phyloP scores from a whole-genome alignment of 768 basidiomycete species.

The Lactarius hengduanensis region DNA sequence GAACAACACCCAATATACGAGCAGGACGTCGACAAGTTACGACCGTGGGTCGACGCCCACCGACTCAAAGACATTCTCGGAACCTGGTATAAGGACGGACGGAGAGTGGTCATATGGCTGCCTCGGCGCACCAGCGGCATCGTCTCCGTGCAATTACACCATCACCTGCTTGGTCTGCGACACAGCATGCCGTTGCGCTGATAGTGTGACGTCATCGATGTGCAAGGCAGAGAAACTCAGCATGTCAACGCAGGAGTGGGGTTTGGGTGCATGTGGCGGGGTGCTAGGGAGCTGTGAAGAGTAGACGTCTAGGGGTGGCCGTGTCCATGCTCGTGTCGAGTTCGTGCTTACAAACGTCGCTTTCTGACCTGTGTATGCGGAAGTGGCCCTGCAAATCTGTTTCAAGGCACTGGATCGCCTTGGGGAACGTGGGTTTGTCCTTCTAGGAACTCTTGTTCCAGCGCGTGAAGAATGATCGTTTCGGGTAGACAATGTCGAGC shows the following conservation, averaged over 20 bases:
- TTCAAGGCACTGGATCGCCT: constrained; percentile 85
- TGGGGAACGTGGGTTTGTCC: constrained; percentile 74
- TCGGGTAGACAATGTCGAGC: constrained; percentile 78
- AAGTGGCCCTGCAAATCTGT: constrained; percentile 68
- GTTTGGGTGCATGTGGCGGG: constrained; percentile 38
- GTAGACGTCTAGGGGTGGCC: constrained; percentile 55
- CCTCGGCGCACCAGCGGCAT: neutral
- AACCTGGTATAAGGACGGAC: no score
- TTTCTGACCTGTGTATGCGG: constrained; percentile 52
- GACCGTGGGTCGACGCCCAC: no score
- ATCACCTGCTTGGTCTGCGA: constrained; percentile 3
- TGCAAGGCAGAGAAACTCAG: constrained; percentile 63
- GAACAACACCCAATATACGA: no score
- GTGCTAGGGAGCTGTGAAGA: constrained; percentile 31
- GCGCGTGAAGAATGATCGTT: constrained; percentile 79
- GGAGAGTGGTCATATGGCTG: neutral
- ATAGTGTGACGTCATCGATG: constrained; percentile 30
- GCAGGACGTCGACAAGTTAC: no score
- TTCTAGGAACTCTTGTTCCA: constrained; percentile 58
- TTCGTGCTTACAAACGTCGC: constrained; percentile 29
- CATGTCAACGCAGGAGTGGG: constrained; percentile 43
- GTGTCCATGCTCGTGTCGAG: constrained; percentile 37
- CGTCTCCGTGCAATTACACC: constrained; percentile 3
- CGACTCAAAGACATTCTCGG: no score
- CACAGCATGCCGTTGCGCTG: neutral